Evolutionary conservation across 2,329 filamentous ascomycete genomes (phyloP).

Genomic region (Paraphaeosphaeria sporulosa): DNA sequence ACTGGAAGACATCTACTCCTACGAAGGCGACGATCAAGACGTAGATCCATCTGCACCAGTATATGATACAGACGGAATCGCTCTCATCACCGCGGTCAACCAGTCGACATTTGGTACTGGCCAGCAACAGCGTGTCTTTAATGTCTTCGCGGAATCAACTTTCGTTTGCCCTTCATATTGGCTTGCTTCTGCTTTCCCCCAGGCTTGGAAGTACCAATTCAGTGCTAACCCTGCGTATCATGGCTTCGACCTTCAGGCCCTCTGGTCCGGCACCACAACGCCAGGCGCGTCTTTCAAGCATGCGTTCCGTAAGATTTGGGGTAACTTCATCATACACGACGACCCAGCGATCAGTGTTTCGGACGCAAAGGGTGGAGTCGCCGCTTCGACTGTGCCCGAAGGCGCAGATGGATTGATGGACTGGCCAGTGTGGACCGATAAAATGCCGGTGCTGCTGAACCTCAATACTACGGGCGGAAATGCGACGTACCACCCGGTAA

Average conservation of each 20-base stretch:
- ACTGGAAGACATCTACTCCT: conserved; percentile 40
- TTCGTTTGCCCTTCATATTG: conserved; percentile 53
- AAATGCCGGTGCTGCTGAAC: conserved; percentile 30
- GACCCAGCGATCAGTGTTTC: conserved; percentile 35
- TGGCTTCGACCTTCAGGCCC: conserved; percentile 42
- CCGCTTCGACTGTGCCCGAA: conserved; percentile 32
- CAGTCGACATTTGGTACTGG: conserved; percentile 40
- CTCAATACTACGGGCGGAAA: conserved; percentile 42
- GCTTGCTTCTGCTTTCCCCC: conserved; percentile 47
- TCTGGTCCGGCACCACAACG: conserved; percentile 33
- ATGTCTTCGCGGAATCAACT: conserved; percentile 56
- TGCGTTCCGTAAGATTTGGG: conserved; percentile 46
- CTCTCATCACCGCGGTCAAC: conserved; percentile 35
- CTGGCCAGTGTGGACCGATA: conserved; percentile 38
- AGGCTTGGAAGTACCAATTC: conserved; percentile 47
- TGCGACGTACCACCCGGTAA: conserved; percentile 23
- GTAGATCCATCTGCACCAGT: conserved; percentile 32
- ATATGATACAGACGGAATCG: conserved; percentile 35
- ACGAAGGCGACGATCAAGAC: conserved; percentile 32
- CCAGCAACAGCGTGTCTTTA: conserved; percentile 48
- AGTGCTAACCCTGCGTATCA: conserved; percentile 39
- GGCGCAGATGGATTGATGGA: conserved; percentile 28
- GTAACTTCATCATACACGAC: conserved; percentile 39
- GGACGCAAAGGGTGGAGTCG: conserved; percentile 36
- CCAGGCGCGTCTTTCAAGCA: conserved; percentile 40